Percentiles rank a stretch among this genome's conserved stretches.
Conservation (phyloP, 257 asterid species). For the Jaltomata sinuosa region DNA sequence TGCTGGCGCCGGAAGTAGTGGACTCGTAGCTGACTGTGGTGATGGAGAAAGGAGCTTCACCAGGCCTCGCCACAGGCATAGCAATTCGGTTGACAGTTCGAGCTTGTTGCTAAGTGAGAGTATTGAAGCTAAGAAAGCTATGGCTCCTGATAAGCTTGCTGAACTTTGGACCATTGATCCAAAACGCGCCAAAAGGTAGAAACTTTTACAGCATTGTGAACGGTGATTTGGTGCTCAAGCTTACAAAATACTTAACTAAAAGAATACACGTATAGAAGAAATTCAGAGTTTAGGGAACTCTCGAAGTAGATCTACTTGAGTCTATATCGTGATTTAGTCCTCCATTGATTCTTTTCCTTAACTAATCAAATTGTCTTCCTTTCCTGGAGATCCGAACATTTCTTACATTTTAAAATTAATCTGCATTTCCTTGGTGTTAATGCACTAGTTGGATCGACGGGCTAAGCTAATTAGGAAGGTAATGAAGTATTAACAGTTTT, state of each 20-base stretch:
- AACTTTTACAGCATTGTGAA: background rate
- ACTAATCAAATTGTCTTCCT: background rate
- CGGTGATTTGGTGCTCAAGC: background rate
- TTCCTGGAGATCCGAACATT: background rate
- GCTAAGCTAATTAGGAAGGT: background rate
- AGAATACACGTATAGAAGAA: background rate
- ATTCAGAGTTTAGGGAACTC: background rate
- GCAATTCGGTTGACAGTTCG: constrained; percentile 75
- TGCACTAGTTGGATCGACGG: background rate
- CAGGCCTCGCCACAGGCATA: constrained; percentile 51
- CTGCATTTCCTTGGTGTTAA: background rate
- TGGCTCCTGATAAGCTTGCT: constrained; percentile 97
- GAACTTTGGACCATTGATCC: constrained; percentile 94
- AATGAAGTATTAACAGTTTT: background rate
- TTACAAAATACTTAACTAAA: background rate
- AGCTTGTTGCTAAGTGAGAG: constrained; percentile 41
- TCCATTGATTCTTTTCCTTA: background rate
- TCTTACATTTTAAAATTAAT: background rate
- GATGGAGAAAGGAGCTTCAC: constrained; percentile 12
- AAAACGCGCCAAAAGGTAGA: constrained; percentile 83
- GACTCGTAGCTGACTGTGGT: background rate
- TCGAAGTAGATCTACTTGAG: background rate
- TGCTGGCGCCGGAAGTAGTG: constrained; percentile 3
- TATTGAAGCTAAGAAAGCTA: constrained; percentile 94
- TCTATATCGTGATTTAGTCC: background rate